phyloP scores from a whole-genome alignment of 2,329 filamentous ascomycete genomes.

The Exophiala viscosa region DNA sequence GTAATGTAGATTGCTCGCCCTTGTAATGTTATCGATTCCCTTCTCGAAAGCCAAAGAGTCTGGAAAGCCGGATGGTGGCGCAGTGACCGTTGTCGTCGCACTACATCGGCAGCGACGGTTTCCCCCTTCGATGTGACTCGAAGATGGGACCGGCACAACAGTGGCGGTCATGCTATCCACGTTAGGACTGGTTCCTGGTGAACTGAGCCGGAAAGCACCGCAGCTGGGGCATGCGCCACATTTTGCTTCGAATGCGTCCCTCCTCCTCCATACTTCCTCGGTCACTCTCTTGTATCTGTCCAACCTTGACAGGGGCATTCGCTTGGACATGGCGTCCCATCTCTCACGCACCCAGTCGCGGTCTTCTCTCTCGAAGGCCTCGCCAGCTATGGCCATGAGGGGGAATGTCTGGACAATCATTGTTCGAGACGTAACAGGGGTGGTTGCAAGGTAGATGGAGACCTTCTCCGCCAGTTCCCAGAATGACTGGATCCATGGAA shows the following conservation, averaged over 20 bases:
- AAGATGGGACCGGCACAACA: not conserved
- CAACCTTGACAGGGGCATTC: constrained; percentile 64
- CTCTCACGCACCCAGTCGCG: constrained; percentile 60
- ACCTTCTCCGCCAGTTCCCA: constrained; percentile 59
- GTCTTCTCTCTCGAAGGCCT: constrained; percentile 57
- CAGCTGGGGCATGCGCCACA: constrained; percentile 27
- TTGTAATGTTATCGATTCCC: constrained; percentile 16
- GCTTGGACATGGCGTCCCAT: constrained; percentile 57
- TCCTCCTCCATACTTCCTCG: constrained; percentile 62
- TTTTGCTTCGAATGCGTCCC: constrained; percentile 50
- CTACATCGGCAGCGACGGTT: not conserved
- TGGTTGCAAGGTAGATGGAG: constrained; percentile 58
- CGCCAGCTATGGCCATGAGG: constrained; percentile 62
- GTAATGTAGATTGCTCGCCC: constrained; percentile 53
- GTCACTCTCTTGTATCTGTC: constrained; percentile 62
- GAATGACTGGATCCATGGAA: constrained; percentile 54
- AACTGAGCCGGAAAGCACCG: not conserved
- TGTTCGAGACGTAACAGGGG: constrained; percentile 58
- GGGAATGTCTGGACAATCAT: constrained; percentile 68
- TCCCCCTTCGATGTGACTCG: not conserved
- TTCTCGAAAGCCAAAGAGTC: constrained; percentile 6
- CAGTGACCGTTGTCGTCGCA: not conserved
- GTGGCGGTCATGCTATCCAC: not conserved
- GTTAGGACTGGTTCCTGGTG: not conserved
- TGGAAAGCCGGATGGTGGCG: not conserved